A percentile compares a stretch with the other conserved stretches of the same genome.
Conservation (phyloP, 257 asterid genomes). For the Jaltomata sinuosa region DNA sequence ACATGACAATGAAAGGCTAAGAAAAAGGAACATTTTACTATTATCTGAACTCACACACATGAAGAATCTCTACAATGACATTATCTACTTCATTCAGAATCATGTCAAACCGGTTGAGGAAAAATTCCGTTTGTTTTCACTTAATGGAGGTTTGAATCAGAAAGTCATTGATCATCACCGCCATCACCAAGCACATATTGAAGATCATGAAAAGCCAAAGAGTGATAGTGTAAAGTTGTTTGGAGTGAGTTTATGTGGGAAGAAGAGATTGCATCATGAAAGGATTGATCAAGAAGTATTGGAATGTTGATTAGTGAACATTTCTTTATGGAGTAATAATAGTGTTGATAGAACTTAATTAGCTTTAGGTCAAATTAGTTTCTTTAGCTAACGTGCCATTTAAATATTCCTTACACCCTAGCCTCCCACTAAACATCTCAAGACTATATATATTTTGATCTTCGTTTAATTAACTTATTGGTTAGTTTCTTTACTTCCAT, state of each 20-base stretch:
- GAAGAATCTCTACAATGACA: conserved; percentile 75
- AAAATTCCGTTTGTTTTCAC: background rate
- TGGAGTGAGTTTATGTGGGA: background rate
- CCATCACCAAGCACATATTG: background rate
- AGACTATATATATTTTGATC: no score
- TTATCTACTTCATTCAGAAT: conserved; percentile 81
- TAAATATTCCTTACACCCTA: no score
- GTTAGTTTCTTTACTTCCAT: background rate
- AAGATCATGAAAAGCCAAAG: background rate
- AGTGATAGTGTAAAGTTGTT: background rate
- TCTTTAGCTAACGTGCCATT: no score
- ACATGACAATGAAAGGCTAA: conserved; percentile 73
- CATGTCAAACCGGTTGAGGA: conserved; percentile 65
- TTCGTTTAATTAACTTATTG: background rate
- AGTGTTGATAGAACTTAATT: background rate
- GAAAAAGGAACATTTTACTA: conserved; percentile 69
- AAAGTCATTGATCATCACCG: background rate
- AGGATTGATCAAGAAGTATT: background rate
- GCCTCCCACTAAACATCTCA: background rate
- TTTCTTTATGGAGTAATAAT: background rate
- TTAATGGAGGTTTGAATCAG: background rate
- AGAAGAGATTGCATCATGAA: background rate
- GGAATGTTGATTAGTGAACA: background rate
- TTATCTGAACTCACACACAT: conserved; percentile 75
- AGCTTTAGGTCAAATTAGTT: background rate